Evolutionary conservation across 495 filamentous ascomycete species (phyloP).

Genomic region (Talaromyces proteolyticus): DNA sequence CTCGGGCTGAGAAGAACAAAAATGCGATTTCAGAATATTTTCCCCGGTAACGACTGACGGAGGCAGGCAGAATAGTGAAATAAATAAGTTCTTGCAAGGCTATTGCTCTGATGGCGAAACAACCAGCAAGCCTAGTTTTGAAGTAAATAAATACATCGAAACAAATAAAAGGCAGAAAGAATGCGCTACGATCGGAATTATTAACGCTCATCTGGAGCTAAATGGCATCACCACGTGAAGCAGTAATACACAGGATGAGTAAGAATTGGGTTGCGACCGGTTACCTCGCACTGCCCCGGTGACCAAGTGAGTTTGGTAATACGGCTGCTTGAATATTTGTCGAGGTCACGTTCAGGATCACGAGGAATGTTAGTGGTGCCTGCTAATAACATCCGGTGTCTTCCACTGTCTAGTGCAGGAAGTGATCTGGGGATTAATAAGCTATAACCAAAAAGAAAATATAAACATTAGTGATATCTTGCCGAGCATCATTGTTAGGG

Average conservation of each 20-base stretch:
- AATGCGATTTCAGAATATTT: no score
- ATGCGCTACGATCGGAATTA: background rate
- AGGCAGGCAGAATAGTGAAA: background rate
- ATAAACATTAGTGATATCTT: no score
- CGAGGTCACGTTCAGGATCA: background rate
- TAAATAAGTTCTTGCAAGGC: no score
- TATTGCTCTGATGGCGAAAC: background rate
- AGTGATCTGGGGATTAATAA: no score
- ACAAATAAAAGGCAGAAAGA: background rate
- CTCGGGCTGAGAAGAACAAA: no score
- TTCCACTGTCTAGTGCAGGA: no score
- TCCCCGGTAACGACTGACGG: background rate
- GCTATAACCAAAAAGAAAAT: no score
- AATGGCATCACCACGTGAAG: background rate
- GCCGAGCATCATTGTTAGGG: no score
- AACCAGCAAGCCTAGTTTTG: background rate
- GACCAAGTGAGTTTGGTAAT: background rate
- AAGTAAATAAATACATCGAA: background rate
- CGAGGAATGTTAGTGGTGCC: background rate
- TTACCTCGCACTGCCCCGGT: background rate
- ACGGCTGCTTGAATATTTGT: background rate
- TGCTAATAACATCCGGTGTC: no score
- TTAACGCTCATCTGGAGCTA: background rate
- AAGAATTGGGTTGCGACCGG: no score
- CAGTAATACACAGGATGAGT: background rate